A percentile compares a stretch with the other conserved stretches of the same genome.
phyloP scores from a whole-genome alignment of 2,329 filamentous ascomycete species.

The Pseudogymnoascus sp. region DNA sequence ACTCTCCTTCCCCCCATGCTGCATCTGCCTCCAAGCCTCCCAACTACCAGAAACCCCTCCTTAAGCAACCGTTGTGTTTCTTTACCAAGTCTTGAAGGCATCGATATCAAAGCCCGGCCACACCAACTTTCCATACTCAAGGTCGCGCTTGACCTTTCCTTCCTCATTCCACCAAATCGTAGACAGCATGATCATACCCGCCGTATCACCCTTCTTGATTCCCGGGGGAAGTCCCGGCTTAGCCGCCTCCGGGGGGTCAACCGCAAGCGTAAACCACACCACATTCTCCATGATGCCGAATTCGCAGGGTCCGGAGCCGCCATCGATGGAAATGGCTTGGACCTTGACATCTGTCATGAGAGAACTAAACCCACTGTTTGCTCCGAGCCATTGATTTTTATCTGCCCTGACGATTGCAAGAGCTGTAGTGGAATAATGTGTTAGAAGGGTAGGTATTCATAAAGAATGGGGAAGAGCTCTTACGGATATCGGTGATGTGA shows the following conservation, averaged over 20 bases:
- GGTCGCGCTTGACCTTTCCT: neutral
- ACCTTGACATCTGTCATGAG: neutral
- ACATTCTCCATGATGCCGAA: conserved; percentile 13
- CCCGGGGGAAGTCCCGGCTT: conserved; percentile 9
- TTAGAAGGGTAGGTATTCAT: neutral
- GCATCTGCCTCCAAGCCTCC: neutral
- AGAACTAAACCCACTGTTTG: neutral
- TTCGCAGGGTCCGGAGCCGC: neutral
- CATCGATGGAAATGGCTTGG: conserved; percentile 2
- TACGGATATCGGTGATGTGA: neutral
- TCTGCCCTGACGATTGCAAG: neutral
- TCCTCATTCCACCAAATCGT: neutral
- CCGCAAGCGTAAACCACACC: conserved; percentile 9
- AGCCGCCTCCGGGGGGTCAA: conserved; percentile 3
- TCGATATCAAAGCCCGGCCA: neutral
- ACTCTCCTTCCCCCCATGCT: neutral
- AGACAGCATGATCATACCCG: neutral
- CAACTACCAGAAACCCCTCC: neutral
- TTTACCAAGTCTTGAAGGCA: neutral
- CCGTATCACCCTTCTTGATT: conserved; percentile 10
- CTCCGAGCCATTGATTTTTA: neutral
- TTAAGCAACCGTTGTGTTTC: neutral
- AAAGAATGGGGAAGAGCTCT: neutral
- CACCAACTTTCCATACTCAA: neutral
- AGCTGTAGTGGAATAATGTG: neutral